A percentile compares a stretch with the other conserved stretches of the same genome.
These are phyloP conservation scores for Psilocybe cyanescens DNA, from an alignment of 768 basidiomycete genomes.

Conservation along the genomic window DNA sequence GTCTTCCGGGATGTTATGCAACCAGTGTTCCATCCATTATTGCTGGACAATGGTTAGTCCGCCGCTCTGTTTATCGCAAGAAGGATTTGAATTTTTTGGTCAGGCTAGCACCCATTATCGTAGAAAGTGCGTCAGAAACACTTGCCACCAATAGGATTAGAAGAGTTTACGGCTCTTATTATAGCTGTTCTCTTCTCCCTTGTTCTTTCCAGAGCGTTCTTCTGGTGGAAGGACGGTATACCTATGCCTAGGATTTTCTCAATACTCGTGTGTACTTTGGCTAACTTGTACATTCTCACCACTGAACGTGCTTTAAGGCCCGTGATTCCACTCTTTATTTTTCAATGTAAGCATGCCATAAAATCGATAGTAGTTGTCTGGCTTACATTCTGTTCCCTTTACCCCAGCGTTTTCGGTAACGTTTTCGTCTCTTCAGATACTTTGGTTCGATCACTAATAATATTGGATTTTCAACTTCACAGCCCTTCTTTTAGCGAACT, in stretches of 20 bases:
- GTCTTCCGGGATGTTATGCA: conserved; percentile 34
- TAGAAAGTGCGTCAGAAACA: conserved; percentile 24
- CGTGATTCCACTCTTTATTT: conserved; percentile 31
- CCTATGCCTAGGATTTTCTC: conserved; percentile 25
- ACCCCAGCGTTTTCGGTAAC: conserved; percentile 17
- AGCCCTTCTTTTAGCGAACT: conserved; percentile 30
- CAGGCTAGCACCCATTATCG: conserved; percentile 30
- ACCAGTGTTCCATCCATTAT: conserved; percentile 30
- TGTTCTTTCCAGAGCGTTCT: conserved; percentile 26
- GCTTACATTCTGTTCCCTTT: neutral
- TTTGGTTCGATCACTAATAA: neutral
- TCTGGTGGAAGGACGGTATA: conserved; percentile 30
- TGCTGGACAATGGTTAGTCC: conserved; percentile 30
- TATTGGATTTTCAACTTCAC: neutral
- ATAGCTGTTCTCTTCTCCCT: conserved; percentile 27
- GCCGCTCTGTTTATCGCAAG: neutral
- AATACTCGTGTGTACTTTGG: conserved; percentile 21
- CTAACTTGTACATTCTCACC: neutral
- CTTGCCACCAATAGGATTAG: neutral
- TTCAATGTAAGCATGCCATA: conserved; percentile 20
- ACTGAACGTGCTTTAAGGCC: conserved; percentile 15
- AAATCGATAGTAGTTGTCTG: neutral
- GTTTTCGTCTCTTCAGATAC: neutral
- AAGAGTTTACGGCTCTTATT: neutral
- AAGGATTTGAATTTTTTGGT: neutral